Conservation (phyloP, 164 flowering plant genomes). For the Macadamia integrifolia region DNA sequence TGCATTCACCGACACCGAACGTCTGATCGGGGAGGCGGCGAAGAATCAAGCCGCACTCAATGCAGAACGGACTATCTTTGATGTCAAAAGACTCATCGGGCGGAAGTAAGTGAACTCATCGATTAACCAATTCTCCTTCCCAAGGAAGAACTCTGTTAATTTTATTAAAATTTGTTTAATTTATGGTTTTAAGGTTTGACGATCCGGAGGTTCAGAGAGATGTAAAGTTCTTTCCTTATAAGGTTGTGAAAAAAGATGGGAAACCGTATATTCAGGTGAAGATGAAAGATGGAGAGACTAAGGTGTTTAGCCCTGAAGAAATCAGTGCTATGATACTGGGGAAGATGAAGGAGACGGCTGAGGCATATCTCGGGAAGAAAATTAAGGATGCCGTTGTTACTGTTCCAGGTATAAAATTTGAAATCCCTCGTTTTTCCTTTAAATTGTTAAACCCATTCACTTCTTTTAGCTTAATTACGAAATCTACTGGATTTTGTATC, state of each 20-base stretch:
- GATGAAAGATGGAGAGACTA: slow-evolving; percentile 37
- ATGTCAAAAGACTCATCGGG: slow-evolving; percentile 46
- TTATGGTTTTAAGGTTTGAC: slow-evolving; percentile 23
- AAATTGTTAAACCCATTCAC: no score
- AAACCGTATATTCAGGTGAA: slow-evolving; percentile 50
- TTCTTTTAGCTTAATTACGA: no score
- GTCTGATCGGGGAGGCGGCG: slow-evolving; percentile 50
- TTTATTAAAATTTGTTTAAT: not conserved
- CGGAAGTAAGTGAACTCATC: slow-evolving; percentile 29
- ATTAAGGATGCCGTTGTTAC: slow-evolving; percentile 47
- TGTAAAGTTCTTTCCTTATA: slow-evolving; percentile 36
- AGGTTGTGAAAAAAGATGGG: slow-evolving; percentile 50
- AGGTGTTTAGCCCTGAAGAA: slow-evolving; percentile 57
- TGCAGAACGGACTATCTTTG: slow-evolving; percentile 41
- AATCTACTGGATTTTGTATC: no score
- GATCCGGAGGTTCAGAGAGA: slow-evolving; percentile 48
- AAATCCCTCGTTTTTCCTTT: not conserved
- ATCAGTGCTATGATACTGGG: slow-evolving; percentile 51
- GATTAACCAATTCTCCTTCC: not conserved
- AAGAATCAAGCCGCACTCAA: slow-evolving; percentile 50
- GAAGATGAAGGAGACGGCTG: slow-evolving; percentile 57
- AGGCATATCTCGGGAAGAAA: slow-evolving; percentile 37
- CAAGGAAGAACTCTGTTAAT: not conserved
- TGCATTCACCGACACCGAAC: slow-evolving; percentile 42
- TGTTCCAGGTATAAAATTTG: slow-evolving; percentile 37